Evolutionary conservation across 2,329 filamentous ascomycete genomes (phyloP).

Genomic region (Alternaria sp.): DNA sequence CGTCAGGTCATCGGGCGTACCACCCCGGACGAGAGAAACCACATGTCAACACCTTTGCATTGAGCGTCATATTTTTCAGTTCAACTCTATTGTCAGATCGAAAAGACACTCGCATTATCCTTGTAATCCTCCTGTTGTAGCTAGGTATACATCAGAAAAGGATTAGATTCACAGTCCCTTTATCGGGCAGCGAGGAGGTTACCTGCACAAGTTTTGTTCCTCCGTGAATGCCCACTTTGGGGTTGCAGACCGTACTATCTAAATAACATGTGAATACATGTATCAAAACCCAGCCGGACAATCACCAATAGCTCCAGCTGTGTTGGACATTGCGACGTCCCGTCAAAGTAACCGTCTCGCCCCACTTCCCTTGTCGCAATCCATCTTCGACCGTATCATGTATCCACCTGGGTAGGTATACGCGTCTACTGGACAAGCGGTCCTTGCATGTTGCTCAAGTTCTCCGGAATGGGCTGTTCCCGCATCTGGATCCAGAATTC

Average conservation of each 20-base stretch:
- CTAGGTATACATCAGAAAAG: neutral
- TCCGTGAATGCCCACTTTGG: no score
- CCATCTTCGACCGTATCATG: neutral
- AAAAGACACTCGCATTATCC: neutral
- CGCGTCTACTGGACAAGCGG: neutral
- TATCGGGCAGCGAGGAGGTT: neutral
- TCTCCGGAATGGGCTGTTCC: neutral
- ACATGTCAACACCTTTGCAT: neutral
- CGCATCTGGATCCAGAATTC: neutral
- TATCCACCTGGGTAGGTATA: neutral
- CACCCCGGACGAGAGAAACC: neutral
- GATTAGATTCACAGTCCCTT: neutral
- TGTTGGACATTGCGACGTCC: no score
- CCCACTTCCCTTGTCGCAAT: no score
- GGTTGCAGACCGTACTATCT: no score
- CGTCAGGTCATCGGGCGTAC: neutral
- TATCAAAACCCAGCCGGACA: no score
- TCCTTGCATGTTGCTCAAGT: neutral
- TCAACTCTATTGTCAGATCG: no score
- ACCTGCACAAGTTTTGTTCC: no score
- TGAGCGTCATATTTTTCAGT: no score
- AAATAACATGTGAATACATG: no score
- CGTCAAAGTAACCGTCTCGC: no score
- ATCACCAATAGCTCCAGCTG: no score
- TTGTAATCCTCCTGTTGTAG: accelerated